Conservation (phyloP, 257 asterid genomes). For the Solanum tarijense region DNA sequence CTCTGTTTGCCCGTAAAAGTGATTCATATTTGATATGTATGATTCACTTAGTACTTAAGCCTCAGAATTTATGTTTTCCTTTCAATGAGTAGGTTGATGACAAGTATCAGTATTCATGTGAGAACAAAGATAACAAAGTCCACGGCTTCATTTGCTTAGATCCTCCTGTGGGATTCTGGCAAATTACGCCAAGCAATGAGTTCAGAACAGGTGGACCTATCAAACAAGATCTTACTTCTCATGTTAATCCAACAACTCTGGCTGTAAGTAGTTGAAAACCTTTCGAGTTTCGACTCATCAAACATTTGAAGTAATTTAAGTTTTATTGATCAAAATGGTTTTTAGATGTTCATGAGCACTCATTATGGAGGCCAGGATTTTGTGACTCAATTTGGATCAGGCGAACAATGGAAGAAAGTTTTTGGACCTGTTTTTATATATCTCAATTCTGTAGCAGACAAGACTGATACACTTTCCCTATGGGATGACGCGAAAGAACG, state of each 20-base stretch:
- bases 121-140: constrained; percentile 69
- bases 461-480: constrained; percentile 12
- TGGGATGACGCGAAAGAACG: constrained; percentile 46
- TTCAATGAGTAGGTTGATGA: constrained; percentile 57
- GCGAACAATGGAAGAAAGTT: constrained; percentile 47
- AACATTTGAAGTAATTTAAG: background rate
- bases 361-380: constrained; percentile 49
- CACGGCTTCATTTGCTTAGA: constrained; percentile 67
- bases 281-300: background rate
- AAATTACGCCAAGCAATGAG: constrained; percentile 78
- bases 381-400: constrained; percentile 24
- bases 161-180: constrained; percentile 83
- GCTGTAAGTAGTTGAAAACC: constrained; percentile 33
- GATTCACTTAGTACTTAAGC: background rate
- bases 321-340: background rate
- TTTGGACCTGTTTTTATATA: constrained; percentile 53
- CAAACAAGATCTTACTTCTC: constrained; percentile 91
- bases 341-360: constrained; percentile 45
- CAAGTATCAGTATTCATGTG: constrained; percentile 73
- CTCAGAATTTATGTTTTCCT: background rate
- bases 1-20: background rate
- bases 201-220: constrained; percentile 79
- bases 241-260: constrained; percentile 74
- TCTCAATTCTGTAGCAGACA: constrained; percentile 20
- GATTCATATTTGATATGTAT: background rate